A percentile compares a stretch with the other conserved stretches of the same genome.
Evolutionary conservation across 1,284 basidiomycete species (phyloP).

Genomic region (Afroboletus lepidellus): DNA sequence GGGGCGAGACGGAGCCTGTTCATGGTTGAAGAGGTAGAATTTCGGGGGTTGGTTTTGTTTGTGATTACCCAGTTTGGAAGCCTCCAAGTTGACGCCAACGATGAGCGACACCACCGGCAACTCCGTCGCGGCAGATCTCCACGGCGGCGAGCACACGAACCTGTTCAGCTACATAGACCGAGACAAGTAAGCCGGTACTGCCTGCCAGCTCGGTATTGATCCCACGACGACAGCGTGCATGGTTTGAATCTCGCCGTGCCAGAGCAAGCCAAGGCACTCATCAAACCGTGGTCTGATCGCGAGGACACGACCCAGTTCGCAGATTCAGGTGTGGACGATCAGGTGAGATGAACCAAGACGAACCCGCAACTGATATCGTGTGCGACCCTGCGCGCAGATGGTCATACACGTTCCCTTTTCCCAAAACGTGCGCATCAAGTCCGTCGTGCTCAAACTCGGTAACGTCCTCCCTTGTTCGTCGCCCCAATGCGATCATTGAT

Average conservation of each 20-base stretch:
- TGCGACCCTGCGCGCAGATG: conserved; percentile 45
- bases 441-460: conserved; percentile 74
- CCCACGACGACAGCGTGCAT: conserved; percentile 55
- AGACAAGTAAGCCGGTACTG: conserved; percentile 54
- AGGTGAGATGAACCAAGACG: conserved; percentile 43
- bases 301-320: conserved; percentile 64
- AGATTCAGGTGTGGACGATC: conserved; percentile 77
- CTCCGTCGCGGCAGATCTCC: conserved; percentile 30
- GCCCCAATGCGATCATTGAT: conserved; percentile 10
- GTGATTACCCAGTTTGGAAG: conserved; percentile 17
- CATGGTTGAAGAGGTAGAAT: conserved; percentile 18
- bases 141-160: conserved; percentile 50
- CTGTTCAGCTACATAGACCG: conserved; percentile 65
- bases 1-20: conserved; percentile 15
- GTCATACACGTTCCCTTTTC: conserved; percentile 80
- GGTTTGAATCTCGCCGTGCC: conserved; percentile 75
- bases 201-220: conserved; percentile 8
- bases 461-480: conserved; percentile 9
- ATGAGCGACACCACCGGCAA: conserved; percentile 19
- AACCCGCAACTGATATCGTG: conserved; percentile 7
- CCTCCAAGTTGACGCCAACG: not conserved
- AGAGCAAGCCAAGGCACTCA: conserved; percentile 69
- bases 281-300: conserved; percentile 78
- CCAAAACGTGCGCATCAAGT: conserved; percentile 72
- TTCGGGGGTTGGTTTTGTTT: conserved; percentile 12